These are phyloP conservation scores for Neonectria ditissima DNA, from an alignment of 2,329 filamentous ascomycete genomes.

Conservation along the genomic window DNA sequence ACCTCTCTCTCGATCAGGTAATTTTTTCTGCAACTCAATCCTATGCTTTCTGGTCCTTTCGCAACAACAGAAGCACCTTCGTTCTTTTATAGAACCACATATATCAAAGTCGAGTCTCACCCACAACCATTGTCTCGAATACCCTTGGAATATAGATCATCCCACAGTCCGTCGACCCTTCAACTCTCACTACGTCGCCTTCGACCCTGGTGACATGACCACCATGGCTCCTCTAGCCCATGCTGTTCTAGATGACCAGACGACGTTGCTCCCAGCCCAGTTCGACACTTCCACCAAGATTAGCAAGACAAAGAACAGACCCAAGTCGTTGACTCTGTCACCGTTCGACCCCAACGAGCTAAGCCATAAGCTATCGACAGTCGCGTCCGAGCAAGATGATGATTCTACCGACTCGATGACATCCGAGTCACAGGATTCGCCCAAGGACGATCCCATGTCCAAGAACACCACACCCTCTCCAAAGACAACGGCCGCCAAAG, in stretches of 20 bases:
- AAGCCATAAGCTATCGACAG: conserved; percentile 61
- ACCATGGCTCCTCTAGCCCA: neutral
- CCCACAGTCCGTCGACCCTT: neutral
- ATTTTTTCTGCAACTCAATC: neutral
- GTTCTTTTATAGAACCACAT: neutral
- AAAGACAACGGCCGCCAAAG: conserved; percentile 1
- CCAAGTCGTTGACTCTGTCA: conserved; percentile 43
- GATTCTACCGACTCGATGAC: conserved; percentile 37
- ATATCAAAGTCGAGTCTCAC: neutral
- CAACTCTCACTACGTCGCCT: neutral
- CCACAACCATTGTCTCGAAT: neutral
- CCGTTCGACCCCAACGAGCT: conserved; percentile 68
- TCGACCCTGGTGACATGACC: neutral
- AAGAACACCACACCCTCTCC: conserved; percentile 11
- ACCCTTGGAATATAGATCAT: neutral
- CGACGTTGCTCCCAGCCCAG: neutral
- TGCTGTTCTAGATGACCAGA: neutral
- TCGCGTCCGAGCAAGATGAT: conserved; percentile 63
- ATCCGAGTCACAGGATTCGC: neutral
- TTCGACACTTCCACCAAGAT: neutral
- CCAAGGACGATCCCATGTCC: conserved; percentile 2
- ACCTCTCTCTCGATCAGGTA: neutral
- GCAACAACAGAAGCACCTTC: neutral
- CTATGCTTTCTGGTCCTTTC: neutral
- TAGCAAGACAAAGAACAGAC: conserved; percentile 37